Percentiles rank a stretch among this genome's conserved stretches.
Conservation (phyloP, 2,329 filamentous ascomycete species). For the Scopulariopsis brevicaulis region DNA sequence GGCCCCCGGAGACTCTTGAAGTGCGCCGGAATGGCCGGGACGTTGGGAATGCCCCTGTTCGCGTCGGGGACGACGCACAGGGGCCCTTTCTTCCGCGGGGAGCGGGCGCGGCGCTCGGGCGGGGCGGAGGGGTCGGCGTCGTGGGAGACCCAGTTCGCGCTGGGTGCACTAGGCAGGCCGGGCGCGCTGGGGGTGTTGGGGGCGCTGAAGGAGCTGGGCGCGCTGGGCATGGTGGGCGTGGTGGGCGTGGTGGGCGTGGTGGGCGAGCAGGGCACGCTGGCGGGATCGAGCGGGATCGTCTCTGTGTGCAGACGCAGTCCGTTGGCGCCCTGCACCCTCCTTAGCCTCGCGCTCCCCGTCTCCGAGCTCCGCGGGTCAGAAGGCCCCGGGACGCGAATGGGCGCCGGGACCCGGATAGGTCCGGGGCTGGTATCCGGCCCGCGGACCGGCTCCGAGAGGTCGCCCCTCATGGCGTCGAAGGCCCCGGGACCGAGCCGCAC, state of each 20-base stretch:
- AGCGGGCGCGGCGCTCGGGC: not conserved
- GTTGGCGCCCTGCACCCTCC: not conserved
- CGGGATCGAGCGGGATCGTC: not conserved
- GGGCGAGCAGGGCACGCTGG: not conserved
- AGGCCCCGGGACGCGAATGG: no score
- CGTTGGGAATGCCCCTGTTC: slow-evolving; percentile 32
- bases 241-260: not conserved
- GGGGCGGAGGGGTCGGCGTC: not conserved
- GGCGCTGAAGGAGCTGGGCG: not conserved
- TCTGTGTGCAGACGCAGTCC: not conserved
- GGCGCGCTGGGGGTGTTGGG: slow-evolving; percentile 8
- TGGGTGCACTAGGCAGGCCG: slow-evolving; percentile 11
- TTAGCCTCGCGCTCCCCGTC: not conserved
- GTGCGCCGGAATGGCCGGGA: slow-evolving; percentile 31
- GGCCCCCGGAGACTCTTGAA: slow-evolving; percentile 10
- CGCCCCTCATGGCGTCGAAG: slow-evolving; percentile 5
- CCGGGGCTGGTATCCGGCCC: no score
- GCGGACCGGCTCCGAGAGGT: no score
- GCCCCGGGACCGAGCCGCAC: slow-evolving; percentile 6
- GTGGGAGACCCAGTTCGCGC: slow-evolving; percentile 7
- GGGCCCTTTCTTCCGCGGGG: slow-evolving; percentile 10
- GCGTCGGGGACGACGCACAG: slow-evolving; percentile 30
- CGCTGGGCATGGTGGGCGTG: not conserved
- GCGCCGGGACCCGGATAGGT: no score
- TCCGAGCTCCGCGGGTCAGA: not conserved